Evolutionary conservation across 768 basidiomycete species (phyloP).

Genomic region (Boletus rex-veris): DNA sequence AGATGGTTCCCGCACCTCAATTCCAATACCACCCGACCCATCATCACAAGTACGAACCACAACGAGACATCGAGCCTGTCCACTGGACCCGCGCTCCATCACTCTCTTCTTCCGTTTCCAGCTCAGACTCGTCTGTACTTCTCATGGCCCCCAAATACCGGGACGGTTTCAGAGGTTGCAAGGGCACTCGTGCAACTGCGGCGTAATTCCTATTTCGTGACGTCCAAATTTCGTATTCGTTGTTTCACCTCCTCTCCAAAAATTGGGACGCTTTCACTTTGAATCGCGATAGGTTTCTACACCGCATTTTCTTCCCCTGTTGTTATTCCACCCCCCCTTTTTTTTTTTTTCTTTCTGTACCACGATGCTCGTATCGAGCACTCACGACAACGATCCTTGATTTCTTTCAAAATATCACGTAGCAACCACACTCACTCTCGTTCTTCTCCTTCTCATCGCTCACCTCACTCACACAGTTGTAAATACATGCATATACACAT

Average conservation of each 20-base stretch:
- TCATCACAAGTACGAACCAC: constrained; percentile 15
- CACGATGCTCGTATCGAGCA: constrained; percentile 19
- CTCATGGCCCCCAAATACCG: constrained; percentile 28
- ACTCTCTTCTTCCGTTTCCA: constrained; percentile 18
- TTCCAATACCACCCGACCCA: constrained; percentile 16
- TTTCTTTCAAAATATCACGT: constrained; percentile 6
- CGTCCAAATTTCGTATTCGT: constrained; percentile 1
- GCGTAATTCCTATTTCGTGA: constrained; percentile 12
- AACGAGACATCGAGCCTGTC: constrained; percentile 2
- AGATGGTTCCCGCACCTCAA: constrained; percentile 16
- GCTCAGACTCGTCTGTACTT: constrained; percentile 28
- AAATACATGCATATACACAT: constrained; percentile 39
- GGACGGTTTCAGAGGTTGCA: constrained; percentile 3
- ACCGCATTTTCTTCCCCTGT: constrained; percentile 8
- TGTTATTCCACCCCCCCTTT: neutral
- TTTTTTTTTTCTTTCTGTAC: neutral
- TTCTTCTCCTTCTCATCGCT: constrained; percentile 7
- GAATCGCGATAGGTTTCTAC: constrained; percentile 16
- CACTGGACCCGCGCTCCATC: constrained; percentile 22
- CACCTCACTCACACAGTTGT: constrained; percentile 31
- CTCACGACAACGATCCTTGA: constrained; percentile 22
- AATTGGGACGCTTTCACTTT: constrained; percentile 21
- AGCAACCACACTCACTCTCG: constrained; percentile 27
- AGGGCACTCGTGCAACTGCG: constrained; percentile 7
- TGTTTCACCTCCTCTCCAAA: constrained; percentile 1